Evolutionary conservation across 495 filamentous ascomycete species (phyloP).

Genomic region (Neurospora sublineolata): DNA sequence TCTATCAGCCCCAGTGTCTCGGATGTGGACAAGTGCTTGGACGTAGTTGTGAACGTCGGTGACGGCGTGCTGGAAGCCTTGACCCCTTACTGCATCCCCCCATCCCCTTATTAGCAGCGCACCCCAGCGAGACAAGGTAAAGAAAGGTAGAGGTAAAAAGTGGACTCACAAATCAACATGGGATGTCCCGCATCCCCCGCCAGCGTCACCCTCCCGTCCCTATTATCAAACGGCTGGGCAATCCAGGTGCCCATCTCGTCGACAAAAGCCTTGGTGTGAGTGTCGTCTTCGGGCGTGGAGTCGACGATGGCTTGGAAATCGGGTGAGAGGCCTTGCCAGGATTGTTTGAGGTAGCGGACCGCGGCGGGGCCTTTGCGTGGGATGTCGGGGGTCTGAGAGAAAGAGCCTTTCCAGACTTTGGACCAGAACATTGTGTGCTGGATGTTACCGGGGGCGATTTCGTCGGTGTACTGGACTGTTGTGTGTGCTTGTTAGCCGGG

Average conservation of each 20-base stretch:
- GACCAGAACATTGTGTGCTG: conserved; percentile 20
- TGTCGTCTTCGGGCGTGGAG: conserved; percentile 29
- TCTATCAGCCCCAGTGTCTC: conserved; percentile 11
- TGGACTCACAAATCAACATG: conserved; percentile 41
- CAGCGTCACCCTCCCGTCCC: conserved; percentile 36
- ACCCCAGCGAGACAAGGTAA: too few species aligned
- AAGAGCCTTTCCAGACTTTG: conserved; percentile 21
- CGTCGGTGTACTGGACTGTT: conserved; percentile 14
- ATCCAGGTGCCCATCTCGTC: conserved; percentile 27
- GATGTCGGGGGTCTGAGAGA: conserved; percentile 7
- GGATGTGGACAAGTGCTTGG: conserved; percentile 25
- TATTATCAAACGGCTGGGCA: conserved; percentile 36
- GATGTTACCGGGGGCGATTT: not conserved
- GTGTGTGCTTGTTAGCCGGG: not conserved
- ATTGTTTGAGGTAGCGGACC: conserved; percentile 29
- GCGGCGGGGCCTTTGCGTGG: conserved; percentile 11
- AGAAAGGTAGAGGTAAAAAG: too few species aligned
- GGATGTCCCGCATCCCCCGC: conserved; percentile 50
- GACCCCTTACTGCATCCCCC: too few species aligned
- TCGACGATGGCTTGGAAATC: conserved; percentile 30
- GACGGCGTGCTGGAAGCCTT: conserved; percentile 41
- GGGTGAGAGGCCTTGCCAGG: conserved; percentile 23
- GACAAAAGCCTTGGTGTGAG: conserved; percentile 4
- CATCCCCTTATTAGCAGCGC: too few species aligned
- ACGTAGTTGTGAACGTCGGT: conserved; percentile 32